Evolutionary conservation across 2,329 filamentous ascomycete species (phyloP).

Genomic region (Pyricularia pennisetigena): DNA sequence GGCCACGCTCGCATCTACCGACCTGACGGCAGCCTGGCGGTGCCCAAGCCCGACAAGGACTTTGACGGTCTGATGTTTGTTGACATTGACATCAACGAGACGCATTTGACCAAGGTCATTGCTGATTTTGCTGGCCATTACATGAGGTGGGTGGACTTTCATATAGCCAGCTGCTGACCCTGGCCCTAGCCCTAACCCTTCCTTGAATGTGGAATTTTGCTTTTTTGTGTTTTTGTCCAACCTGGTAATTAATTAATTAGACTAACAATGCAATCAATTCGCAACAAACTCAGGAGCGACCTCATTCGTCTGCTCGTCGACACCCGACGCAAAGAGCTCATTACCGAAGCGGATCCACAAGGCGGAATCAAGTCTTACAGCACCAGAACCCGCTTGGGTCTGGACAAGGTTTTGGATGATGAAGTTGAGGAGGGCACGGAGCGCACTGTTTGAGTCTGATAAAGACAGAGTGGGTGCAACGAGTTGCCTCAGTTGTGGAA

Average conservation of each 20-base stretch:
- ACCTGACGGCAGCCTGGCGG: constrained; percentile 12
- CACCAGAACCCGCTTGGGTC: neutral
- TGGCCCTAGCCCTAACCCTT: neutral
- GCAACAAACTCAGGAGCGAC: constrained; percentile 16
- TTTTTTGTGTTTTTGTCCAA: no score
- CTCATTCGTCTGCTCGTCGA: constrained; percentile 38
- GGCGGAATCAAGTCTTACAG: constrained; percentile 24
- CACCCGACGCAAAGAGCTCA: constrained; percentile 35
- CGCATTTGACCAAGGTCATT: constrained; percentile 30
- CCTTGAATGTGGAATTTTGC: neutral
- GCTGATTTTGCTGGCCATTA: constrained; percentile 40
- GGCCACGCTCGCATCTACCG: constrained; percentile 11
- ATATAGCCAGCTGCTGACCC: no score
- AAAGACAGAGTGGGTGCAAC: no score
- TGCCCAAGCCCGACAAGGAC: constrained; percentile 1
- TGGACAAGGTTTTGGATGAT: neutral
- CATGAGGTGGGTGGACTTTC: constrained; percentile 25
- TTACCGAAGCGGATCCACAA: constrained; percentile 27
- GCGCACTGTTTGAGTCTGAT: neutral
- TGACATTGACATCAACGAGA: constrained; percentile 22
- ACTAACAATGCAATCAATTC: neutral
- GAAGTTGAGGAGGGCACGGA: neutral
- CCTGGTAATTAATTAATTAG: no score
- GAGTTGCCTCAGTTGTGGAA: no score
- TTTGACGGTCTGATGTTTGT: constrained; percentile 22